phyloP scores from a whole-genome alignment of 164 flowering plant species.

The Vitis amurensis region DNA sequence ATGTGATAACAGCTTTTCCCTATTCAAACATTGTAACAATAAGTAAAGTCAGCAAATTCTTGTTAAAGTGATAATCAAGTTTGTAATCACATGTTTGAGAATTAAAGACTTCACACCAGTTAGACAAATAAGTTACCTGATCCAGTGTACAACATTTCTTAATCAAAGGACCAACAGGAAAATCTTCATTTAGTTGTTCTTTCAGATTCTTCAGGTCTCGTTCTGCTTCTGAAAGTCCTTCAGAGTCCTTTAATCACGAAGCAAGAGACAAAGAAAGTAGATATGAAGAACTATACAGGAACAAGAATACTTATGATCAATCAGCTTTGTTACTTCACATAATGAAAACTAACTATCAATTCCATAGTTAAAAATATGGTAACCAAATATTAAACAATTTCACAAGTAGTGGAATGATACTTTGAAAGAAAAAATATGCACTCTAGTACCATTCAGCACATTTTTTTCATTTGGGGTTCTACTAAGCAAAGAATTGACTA shows the following conservation, averaged over 20 bases:
- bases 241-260: constrained; percentile 58
- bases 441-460: not conserved
- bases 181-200: constrained; percentile 77
- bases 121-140: constrained; percentile 50
- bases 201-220: constrained; percentile 72
- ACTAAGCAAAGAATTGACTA: too few relatives aligned
- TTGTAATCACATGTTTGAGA: not conserved
- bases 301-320: not conserved
- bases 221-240: constrained; percentile 79
- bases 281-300: not conserved
- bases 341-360: too few relatives aligned
- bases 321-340: not conserved
- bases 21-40: constrained; percentile 23
- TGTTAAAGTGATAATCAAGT: constrained; percentile 1
- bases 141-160: constrained; percentile 88
- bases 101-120: not conserved
- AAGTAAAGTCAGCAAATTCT: constrained; percentile 6
- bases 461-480: too few relatives aligned
- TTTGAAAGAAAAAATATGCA: too few relatives aligned
- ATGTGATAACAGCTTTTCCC: constrained; percentile 92
- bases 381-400: too few relatives aligned
- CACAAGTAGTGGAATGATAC: too few relatives aligned
- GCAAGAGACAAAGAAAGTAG: constrained; percentile 3
- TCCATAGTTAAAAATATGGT: too few relatives aligned
- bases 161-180: constrained; percentile 87